Conservation (phyloP, 2,329 filamentous ascomycete genomes). For the Moelleriella libera region DNA sequence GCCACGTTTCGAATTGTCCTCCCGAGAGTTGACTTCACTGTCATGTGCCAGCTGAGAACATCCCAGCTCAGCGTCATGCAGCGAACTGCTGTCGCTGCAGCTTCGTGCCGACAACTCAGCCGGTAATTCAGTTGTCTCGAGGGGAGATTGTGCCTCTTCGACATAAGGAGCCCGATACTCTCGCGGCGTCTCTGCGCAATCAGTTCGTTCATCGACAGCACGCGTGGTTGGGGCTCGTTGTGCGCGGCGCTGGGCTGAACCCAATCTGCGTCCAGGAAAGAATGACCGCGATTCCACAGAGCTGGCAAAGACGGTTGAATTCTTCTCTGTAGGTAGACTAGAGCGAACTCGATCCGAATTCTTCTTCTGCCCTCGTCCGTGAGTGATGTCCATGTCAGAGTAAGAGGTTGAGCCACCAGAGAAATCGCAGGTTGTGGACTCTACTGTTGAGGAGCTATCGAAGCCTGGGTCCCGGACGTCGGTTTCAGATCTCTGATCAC, state of each 20-base stretch:
- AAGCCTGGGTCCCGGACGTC: not conserved
- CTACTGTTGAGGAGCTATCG: not conserved
- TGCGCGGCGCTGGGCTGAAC: constrained; percentile 14
- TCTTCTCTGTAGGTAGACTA: not conserved
- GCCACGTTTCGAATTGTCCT: no score
- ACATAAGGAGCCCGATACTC: constrained; percentile 8
- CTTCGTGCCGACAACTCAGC: not conserved
- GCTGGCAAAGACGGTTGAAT: not conserved
- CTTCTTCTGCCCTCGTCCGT: not conserved
- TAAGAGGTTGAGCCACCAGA: not conserved
- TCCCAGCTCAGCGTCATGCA: not conserved
- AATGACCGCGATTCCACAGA: constrained; percentile 6
- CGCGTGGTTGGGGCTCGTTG: constrained; percentile 9
- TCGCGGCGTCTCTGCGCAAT: not conserved
- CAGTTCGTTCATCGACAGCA: not conserved
- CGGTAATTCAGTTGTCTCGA: not conserved
- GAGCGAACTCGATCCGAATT: not conserved
- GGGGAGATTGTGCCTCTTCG: constrained; percentile 4
- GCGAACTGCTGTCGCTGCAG: not conserved
- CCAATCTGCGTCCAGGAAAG: constrained; percentile 9
- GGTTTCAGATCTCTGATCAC: no score
- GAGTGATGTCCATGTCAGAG: not conserved
- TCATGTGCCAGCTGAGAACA: not conserved
- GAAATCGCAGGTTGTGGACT: not conserved
- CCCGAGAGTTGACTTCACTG: no score